Base-by-base conservation (phyloP, 2,329 filamentous ascomycete genomes). In the Ambrosiella xylebori region DNA sequence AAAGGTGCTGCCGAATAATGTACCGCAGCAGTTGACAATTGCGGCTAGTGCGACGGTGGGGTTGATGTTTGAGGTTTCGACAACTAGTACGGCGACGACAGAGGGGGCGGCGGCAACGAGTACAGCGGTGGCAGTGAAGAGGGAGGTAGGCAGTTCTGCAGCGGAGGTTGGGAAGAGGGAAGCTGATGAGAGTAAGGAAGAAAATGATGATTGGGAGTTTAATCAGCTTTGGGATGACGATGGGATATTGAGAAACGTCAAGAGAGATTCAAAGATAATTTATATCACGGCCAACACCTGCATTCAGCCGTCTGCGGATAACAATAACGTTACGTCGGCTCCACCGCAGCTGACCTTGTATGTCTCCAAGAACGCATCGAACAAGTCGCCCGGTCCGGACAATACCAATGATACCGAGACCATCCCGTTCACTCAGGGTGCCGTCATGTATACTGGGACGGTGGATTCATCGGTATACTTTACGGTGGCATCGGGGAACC, bases 221-320 rank as follows among this genome's bases (percentile, higher is more conserved):
- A 61, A 62, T 8, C 54, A 55, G 41, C 40, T 45, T 15, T 59
- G 58, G 58, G 57, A 54, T 44, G 54, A 54, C 11, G 52, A 60
- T 19, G 59, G 56, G 37, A 27, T 49, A 7, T 27, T 55, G 36
- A 13, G 15, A 15, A 54, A 54, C 17, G n/a, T 41, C 17, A 57
- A 55, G 44, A 49, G 59, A 37, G 59, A 41, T 13, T 51, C 55
- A 6, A 57, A 60, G 56, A 55, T 71, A 1, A 73, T 97, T 2
- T 96, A 85, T 68, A 76, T 98, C 57, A 89, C 89, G 1, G 81
- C 89, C 49, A 97, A 89, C 63, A 90, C 87, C 0, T 98, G 93
- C 69, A 70, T 80, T 35, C 88, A 94, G 64, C 93, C 91, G 11
- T 67, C 70, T 17, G 73, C 45, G 12, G 47, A 50, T 2, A 58